Evolutionary conservation across 2,329 filamentous ascomycete species (phyloP).

Genomic region (Hortaea sp.): DNA sequence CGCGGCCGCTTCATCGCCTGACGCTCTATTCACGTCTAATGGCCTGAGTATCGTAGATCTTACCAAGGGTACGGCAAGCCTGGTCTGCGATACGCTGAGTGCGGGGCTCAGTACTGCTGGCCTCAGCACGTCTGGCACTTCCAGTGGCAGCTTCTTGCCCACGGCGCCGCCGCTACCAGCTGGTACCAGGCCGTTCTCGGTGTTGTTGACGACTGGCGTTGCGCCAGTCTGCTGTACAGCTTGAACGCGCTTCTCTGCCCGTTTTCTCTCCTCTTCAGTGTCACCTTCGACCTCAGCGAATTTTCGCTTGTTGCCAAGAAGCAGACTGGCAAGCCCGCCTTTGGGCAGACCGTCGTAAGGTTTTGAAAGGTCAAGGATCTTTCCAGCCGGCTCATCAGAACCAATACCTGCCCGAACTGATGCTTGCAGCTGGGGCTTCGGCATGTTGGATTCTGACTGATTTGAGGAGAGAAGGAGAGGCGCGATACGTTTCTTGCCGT

Average conservation of each 20-base stretch:
- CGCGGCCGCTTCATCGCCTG: conserved; percentile 13
- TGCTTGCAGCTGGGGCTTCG: conserved; percentile 78
- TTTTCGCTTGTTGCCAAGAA: conserved; percentile 90
- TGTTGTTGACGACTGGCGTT: conserved; percentile 65
- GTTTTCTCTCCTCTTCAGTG: conserved; percentile 54
- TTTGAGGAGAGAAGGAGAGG: conserved; percentile 86
- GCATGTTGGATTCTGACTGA: conserved; percentile 75
- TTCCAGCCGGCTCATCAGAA: conserved; percentile 41
- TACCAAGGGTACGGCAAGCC: conserved; percentile 80
- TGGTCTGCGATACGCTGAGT: conserved; percentile 69
- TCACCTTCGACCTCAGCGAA: conserved; percentile 63
- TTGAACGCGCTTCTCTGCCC: conserved; percentile 49
- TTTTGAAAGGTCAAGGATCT: conserved; percentile 80
- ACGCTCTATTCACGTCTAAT: conserved; percentile 54
- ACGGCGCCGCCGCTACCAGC: conserved; percentile 54
- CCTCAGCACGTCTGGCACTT: conserved; percentile 71
- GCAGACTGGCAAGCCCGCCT: conserved; percentile 73
- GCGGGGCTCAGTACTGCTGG: conserved; percentile 79
- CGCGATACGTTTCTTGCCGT: conserved; percentile 91
- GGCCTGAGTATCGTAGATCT: conserved; percentile 73
- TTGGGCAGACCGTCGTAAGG: conserved; percentile 88
- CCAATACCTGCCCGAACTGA: conserved; percentile 50
- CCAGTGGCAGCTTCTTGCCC: conserved; percentile 6
- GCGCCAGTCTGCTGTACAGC: conserved; percentile 53
- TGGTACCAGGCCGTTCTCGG: conserved; percentile 65